Base-by-base conservation (phyloP, 2,329 filamentous ascomycete species). In the Hypoxylon sp. region DNA sequence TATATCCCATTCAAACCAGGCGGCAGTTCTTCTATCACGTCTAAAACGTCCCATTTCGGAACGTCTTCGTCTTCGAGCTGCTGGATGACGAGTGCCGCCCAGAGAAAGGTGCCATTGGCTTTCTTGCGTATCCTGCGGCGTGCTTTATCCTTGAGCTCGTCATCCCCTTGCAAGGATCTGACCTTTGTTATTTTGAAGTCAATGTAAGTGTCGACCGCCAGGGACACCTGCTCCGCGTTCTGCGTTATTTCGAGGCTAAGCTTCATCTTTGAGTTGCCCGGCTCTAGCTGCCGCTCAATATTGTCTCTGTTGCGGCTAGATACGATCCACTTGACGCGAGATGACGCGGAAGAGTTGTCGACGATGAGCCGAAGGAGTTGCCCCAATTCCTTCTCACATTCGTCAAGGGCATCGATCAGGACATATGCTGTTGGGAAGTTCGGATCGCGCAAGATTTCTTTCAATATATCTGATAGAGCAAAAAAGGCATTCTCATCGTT, bases 341-440 rank as follows among this genome's bases (percentile, higher is more conserved):
- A 24, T 50, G 18, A 18, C 4, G 54, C 63, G 47, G 24, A 17
- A 3, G 66, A 68, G 26, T 66, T 68, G 2, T 68, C 41, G 10
- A 56, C 52, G 33, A 81, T 70, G 4, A 79, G 65, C 2, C 73
- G 42, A 5, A 79, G 65, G 27, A 81, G 74, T 33, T 67, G 31
- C 2, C 41, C 4, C n/a, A 67, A 56, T 29, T 64, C 71, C 7
- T 21, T 56, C 40, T 42, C 23, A 58, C 79, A 83, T 62, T 83
- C 78, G 55, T 83, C 78, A 0, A 83, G 75, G 2, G 75, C 78
- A 64, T 83, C 78, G 26, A 83, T 69, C 2, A 82, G 57, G 3
- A 82, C 38, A 58, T 74, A 75, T 0, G 69, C 71, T 0, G 2
- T 64, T 4, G 60, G 27, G 10, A 77, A 50, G 8, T 26, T 61